These are phyloP conservation scores for Phaffia tasmanica DNA, from an alignment of 768 basidiomycete genomes.

Conservation along the genomic window DNA sequence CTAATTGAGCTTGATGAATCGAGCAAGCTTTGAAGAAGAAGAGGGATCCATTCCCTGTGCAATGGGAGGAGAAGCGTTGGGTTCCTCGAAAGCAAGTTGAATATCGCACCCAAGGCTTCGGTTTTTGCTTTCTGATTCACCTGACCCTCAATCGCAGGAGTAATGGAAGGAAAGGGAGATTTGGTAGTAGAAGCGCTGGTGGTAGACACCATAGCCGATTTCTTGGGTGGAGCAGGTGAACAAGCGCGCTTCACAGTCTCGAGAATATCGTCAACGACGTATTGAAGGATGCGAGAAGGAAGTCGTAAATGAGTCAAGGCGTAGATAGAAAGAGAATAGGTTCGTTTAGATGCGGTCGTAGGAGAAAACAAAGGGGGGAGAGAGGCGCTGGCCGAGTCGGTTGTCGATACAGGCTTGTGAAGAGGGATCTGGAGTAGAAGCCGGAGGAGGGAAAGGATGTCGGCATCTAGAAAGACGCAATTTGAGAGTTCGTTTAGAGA, in stretches of 20 bases:
- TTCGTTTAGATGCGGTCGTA: constrained; percentile 23
- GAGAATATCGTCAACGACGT: constrained; percentile 15
- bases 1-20: constrained; percentile 5
- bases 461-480: constrained; percentile 4
- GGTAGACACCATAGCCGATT: background rate
- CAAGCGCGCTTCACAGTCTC: constrained; percentile 7
- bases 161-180: no score
- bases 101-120: constrained; percentile 17
- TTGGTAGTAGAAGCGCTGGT: background rate
- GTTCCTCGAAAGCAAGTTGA: constrained; percentile 16
- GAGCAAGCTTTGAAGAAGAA: constrained; percentile 13
- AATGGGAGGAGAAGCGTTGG: constrained; percentile 8
- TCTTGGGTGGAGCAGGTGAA: background rate
- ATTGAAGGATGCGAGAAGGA: constrained; percentile 14
- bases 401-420: background rate
- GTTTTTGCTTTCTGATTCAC: constrained; percentile 12
- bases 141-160: background rate
- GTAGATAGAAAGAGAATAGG: constrained; percentile 20
- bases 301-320: constrained; percentile 14
- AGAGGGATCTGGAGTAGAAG: constrained; percentile 16
- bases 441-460: constrained; percentile 6
- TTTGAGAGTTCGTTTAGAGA: background rate
- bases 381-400: constrained; percentile 1
- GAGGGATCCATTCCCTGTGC: constrained; percentile 15
- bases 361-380: background rate